These are phyloP conservation scores for Parsonsia alboflavescens DNA, from an alignment of 257 asterid genomes.

Conservation along the genomic window DNA sequence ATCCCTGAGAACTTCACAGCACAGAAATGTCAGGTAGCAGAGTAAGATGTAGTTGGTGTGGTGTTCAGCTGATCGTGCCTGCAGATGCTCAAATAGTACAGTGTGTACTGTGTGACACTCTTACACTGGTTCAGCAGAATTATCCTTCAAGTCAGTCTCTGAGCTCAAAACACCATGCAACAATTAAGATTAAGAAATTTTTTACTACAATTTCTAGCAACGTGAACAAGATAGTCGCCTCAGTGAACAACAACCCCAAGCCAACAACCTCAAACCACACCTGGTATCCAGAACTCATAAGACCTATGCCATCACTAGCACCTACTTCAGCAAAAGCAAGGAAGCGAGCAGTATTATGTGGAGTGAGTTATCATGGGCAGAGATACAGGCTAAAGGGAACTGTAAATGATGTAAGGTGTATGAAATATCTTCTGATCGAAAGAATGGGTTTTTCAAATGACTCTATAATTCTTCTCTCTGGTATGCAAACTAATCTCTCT, in stretches of 20 bases:
- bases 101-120: conserved; percentile 27
- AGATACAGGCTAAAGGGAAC: conserved; percentile 45
- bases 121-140: conserved; percentile 3
- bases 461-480: conserved; percentile 53
- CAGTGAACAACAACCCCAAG: conserved; percentile 14
- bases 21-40: conserved; percentile 27
- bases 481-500: conserved; percentile 27
- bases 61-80: conserved; percentile 26
- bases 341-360: conserved; percentile 65
- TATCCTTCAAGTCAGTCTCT: conserved; percentile 21
- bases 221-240: conserved; percentile 16
- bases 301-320: conserved; percentile 13
- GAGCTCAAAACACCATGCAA: conserved; percentile 19
- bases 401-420: conserved; percentile 49
- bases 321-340: conserved; percentile 32
- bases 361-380: conserved; percentile 53
- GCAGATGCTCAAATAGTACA: conserved; percentile 19
- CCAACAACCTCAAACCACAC: neutral
- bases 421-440: conserved; percentile 41
- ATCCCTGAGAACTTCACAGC: neutral
- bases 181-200: conserved; percentile 13
- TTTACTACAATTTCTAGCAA: conserved; percentile 24
- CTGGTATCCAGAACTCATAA: neutral
- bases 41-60: conserved; percentile 34
- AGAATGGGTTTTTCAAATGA: conserved; percentile 51